A percentile compares a stretch with the other conserved stretches of the same genome.
Evolutionary conservation across 139 green algal species (phyloP).

Genomic region (Chlorella sp.): DNA sequence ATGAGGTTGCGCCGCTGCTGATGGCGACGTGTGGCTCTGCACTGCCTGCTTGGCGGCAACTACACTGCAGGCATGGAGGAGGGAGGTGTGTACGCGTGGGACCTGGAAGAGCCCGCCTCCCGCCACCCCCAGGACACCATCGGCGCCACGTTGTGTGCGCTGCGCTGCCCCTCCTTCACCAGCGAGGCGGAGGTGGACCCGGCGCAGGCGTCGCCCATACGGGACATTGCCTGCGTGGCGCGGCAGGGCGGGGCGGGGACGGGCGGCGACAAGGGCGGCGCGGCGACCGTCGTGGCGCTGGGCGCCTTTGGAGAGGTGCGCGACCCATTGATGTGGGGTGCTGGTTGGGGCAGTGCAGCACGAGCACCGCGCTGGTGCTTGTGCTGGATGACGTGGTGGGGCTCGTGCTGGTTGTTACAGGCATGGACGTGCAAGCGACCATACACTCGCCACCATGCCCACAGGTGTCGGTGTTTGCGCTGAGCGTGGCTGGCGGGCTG

Average conservation of each 20-base stretch:
- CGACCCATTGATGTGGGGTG: too few relatives aligned
- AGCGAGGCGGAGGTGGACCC: conserved; percentile 19
- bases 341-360: too few relatives aligned
- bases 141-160: not conserved
- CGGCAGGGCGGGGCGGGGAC: not conserved
- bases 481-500: conserved; percentile 16
- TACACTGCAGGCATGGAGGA: conserved; percentile 37
- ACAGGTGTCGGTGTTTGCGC: conserved; percentile 31
- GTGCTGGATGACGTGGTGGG: too few relatives aligned
- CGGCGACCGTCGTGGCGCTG: conserved; percentile 29
- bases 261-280: conserved; percentile 11
- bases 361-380: too few relatives aligned
- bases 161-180: conserved; percentile 26
- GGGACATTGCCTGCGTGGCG: not conserved
- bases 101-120: conserved; percentile 35
- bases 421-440: too few relatives aligned
- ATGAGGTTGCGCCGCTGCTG: too few relatives aligned
- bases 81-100: conserved; percentile 47
- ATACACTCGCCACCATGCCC: too few relatives aligned
- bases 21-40: too few relatives aligned
- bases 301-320: conserved; percentile 28
- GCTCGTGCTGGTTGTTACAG: too few relatives aligned
- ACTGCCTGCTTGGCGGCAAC: not conserved
- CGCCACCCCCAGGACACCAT: conserved; percentile 18
- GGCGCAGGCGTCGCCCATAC: not conserved